Evolutionary conservation across 495 filamentous ascomycete genomes (phyloP).

Genomic region (Aspergillus biplanus): DNA sequence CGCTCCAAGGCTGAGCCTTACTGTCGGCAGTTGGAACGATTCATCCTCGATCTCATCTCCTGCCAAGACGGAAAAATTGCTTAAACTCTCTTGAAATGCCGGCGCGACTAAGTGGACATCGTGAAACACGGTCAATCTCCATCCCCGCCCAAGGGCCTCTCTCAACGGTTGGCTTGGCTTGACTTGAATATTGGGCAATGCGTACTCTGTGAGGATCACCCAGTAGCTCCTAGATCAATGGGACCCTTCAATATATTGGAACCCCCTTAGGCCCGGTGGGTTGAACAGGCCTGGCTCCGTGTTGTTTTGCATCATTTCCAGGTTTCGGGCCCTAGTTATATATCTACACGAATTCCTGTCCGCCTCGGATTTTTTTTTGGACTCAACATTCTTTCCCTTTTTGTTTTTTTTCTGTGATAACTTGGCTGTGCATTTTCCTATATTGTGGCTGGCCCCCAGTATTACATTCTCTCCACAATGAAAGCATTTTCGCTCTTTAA

Average conservation of each 20-base stretch:
- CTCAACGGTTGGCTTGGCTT: neutral
- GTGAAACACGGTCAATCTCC: slow-evolving; percentile 26
- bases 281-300: no score
- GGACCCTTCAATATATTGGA: slow-evolving; percentile 6
- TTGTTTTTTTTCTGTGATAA: slow-evolving; percentile 14
- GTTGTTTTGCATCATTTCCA: no score
- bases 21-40: neutral
- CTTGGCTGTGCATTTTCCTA: neutral
- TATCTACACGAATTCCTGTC: neutral
- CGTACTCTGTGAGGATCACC: neutral
- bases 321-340: no score
- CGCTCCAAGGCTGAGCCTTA: neutral
- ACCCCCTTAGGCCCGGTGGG: neutral
- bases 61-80: slow-evolving; percentile 28
- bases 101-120: slow-evolving; percentile 17
- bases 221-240: neutral
- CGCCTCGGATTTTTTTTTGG: neutral
- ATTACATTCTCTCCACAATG: slow-evolving; percentile 24
- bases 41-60: neutral
- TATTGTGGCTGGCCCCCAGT: slow-evolving; percentile 18
- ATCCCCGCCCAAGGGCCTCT: neutral
- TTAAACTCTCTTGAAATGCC: slow-evolving; percentile 20
- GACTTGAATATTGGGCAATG: neutral
- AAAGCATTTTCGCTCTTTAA: slow-evolving; percentile 21
- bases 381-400: slow-evolving; percentile 15